A percentile compares a stretch with the other conserved stretches of the same genome.
Evolutionary conservation across 73 alveolate genomes (phyloP).

Genomic region (Loxodes magnus): DNA sequence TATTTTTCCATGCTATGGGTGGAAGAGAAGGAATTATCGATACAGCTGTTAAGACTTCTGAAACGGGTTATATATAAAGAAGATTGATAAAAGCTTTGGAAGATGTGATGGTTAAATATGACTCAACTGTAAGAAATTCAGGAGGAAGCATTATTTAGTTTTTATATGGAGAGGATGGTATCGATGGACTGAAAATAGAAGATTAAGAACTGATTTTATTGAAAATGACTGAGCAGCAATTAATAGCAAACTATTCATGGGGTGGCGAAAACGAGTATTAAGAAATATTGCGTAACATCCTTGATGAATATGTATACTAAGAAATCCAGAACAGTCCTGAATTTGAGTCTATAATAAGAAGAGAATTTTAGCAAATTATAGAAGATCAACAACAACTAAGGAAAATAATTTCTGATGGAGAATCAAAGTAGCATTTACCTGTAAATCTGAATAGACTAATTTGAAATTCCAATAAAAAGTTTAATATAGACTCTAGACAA

Average conservation of each 20-base stretch:
- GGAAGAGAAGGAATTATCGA: conserved; percentile 99
- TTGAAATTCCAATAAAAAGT: conserved; percentile 65
- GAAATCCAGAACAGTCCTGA: too few species aligned
- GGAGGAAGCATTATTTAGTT: conserved; percentile 88
- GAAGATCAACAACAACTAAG: conserved; percentile 22
- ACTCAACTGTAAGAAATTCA: conserved; percentile 98
- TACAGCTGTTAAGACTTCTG: conserved; percentile 99
- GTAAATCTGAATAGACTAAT: conserved; percentile 79
- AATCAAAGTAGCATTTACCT: conserved; percentile 76
- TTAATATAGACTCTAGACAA: conserved; percentile 42
- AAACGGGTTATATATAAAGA: conserved; percentile 99
- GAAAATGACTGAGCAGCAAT: too few species aligned
- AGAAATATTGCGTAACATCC: too few species aligned
- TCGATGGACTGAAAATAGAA: conserved; percentile 93
- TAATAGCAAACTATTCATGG: too few species aligned
- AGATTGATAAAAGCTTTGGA: conserved; percentile 98
- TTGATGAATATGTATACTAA: too few species aligned
- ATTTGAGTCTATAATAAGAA: too few species aligned
- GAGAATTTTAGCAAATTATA: neutral
- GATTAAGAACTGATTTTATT: conserved; percentile 65
- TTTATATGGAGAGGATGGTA: conserved; percentile 99
- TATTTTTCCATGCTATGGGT: conserved; percentile 99
- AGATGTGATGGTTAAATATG: conserved; percentile 98
- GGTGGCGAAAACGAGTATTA: too few species aligned
- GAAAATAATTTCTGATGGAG: conserved; percentile 57